Evolutionary conservation across 208 protist species (phyloP).

Genomic region (Trypanosoma conorhini): DNA sequence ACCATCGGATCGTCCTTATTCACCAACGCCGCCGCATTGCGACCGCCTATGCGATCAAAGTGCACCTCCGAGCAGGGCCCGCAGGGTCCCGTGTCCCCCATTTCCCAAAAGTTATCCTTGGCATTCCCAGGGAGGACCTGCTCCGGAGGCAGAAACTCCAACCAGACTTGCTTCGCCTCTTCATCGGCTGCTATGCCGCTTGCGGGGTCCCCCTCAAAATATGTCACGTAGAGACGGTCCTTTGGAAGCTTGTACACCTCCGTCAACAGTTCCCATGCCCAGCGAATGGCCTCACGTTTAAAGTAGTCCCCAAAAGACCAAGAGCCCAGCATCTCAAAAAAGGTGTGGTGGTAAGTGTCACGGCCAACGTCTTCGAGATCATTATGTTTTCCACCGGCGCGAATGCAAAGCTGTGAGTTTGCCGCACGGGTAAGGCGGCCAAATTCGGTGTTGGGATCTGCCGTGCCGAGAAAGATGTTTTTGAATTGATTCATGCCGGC

Average conservation of each 20-base stretch:
- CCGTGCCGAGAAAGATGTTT: slow-evolving; percentile 96
- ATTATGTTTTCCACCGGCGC: slow-evolving; percentile 99
- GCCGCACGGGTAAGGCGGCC: slow-evolving; percentile 93
- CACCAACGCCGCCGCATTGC: slow-evolving; percentile 96
- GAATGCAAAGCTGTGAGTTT: slow-evolving; percentile 99
- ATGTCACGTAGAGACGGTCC: slow-evolving; percentile 98
- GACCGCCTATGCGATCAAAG: slow-evolving; percentile 97
- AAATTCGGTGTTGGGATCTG: slow-evolving; percentile 93
- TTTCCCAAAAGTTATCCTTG: slow-evolving; percentile 99
- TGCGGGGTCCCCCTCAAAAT: slow-evolving; percentile 96
- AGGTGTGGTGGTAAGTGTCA: slow-evolving; percentile 99
- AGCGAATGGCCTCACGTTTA: slow-evolving; percentile 98
- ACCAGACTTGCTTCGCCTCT: slow-evolving; percentile 95
- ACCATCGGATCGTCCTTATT: slow-evolving; percentile 99
- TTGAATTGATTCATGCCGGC: slow-evolving; percentile 99
- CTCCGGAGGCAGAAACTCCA: slow-evolving; percentile 86
- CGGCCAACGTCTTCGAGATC: slow-evolving; percentile 99
- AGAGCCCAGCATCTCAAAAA: slow-evolving; percentile 99
- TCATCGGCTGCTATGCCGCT: slow-evolving; percentile 90
- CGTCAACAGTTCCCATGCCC: slow-evolving; percentile 98
- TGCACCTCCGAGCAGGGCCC: slow-evolving; percentile 99
- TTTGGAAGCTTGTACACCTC: slow-evolving; percentile 93
- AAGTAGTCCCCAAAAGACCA: slow-evolving; percentile 99
- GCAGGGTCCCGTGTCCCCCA: slow-evolving; percentile 98
- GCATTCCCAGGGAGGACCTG: slow-evolving; percentile 92